Evolutionary conservation across 2,329 filamentous ascomycete genomes (phyloP).

Genomic region (Sporothrix protearum): DNA sequence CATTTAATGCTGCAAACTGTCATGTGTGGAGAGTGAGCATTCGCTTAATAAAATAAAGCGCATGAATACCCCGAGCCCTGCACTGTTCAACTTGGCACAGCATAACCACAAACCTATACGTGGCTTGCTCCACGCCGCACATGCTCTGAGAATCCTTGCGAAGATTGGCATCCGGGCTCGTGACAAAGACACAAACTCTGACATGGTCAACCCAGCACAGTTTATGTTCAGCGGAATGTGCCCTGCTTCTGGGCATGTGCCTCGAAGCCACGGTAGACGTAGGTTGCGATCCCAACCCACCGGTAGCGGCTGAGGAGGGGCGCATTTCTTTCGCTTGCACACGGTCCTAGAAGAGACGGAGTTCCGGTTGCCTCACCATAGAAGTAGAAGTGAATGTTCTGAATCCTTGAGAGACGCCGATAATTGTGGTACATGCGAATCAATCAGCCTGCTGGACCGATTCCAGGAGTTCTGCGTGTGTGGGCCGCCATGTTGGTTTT

Average conservation of each 20-base stretch:
- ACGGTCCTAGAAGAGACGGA: slow-evolving; percentile 11
- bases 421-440: neutral
- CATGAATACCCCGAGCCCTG: too few relatives aligned
- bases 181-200: slow-evolving; percentile 51
- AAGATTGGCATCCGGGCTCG: slow-evolving; percentile 51
- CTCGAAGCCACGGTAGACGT: slow-evolving; percentile 28
- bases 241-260: slow-evolving; percentile 41
- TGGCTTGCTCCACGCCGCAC: slow-evolving; percentile 51
- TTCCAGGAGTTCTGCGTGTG: neutral
- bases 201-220: slow-evolving; percentile 56
- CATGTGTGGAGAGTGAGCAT: too few relatives aligned
- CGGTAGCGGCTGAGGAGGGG: slow-evolving; percentile 42
- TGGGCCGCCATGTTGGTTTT: slow-evolving; percentile 7
- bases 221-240: slow-evolving; percentile 52
- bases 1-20: too few relatives aligned
- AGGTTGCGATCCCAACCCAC: neutral
- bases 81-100: too few relatives aligned
- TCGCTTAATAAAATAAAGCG: too few relatives aligned
- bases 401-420: neutral
- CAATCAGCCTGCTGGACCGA: neutral
- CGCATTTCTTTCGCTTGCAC: slow-evolving; percentile 41
- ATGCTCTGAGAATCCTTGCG: slow-evolving; percentile 53
- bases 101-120: slow-evolving; percentile 46
- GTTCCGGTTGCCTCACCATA: neutral
- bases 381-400: neutral